Evolutionary conservation across 2,329 filamentous ascomycete species (phyloP), one percentile per base, ranked within the genome.

Genomic region (Proliferodiscus dingleyae): DNA sequence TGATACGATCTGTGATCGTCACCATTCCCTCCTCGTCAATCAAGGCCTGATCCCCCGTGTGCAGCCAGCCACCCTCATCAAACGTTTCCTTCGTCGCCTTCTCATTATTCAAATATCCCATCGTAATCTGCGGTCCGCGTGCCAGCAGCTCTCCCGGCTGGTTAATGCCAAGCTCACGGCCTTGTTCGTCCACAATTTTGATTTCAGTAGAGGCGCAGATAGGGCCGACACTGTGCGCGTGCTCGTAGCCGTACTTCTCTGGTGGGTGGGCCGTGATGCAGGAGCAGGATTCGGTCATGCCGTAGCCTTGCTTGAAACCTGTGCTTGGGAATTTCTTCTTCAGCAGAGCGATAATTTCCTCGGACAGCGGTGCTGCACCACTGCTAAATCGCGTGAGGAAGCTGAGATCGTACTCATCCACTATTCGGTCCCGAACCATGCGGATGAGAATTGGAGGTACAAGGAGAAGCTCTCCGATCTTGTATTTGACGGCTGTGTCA

Each of bases 371-470:
- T 0, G 74, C 73, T 11, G 75, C 75, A 1, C 73, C 74, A 5
- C 68, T 68, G 30, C 67, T 68, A 28, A 77, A 66, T 0, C 62
- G 55, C 28, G 57, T 45, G 1, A 62, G 45, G 55, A 83, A 77
- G 62, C 91, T 91, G 19, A 82, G 80, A 37, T 56, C 49, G 29
- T 59, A 58, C 3, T 51, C 28, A 16, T 48, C 16, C 2, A 55
- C 55, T 8, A 57, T 43, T 0, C 50, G 55, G 11, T 57, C 52
- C 5, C 49, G 39, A 4, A 56, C 50, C 56, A 95, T 70, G 16
- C 78, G 71, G 5, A 91, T 77, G 0, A 89, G 70, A 45, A 94
- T 82, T 0, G 88, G 87, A 4, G 89, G 89, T 2, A 90, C 88
- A 3, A 83, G 68, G 7, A 73, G 69, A 22, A 90, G 66, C 49